These are phyloP conservation scores for Panaeolus cyanescens DNA, from an alignment of 768 basidiomycete genomes.

Conservation along the genomic window DNA sequence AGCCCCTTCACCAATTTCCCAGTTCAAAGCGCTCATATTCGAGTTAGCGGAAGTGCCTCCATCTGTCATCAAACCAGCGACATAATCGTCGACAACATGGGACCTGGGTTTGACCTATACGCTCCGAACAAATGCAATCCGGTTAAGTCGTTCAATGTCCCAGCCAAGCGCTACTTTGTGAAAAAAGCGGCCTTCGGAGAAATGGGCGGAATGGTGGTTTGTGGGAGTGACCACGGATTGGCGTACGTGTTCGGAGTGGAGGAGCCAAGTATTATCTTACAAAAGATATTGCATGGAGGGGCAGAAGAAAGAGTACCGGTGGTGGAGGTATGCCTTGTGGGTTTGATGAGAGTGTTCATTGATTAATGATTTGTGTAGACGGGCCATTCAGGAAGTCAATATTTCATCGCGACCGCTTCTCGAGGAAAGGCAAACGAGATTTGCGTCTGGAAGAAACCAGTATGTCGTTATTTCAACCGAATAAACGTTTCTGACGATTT, in stretches of 20 bases:
- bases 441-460: no score
- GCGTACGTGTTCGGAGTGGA: background rate
- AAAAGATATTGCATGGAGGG: background rate
- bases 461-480: no score
- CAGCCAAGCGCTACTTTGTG: background rate
- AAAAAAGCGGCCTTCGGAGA: constrained; percentile 1
- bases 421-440: no score
- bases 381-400: no score
- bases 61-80: background rate
- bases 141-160: background rate
- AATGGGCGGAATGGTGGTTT: background rate
- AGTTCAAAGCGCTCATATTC: background rate
- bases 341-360: no score
- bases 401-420: no score
- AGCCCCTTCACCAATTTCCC: background rate
- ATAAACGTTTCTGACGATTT: no score
- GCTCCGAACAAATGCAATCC: background rate
- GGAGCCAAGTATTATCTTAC: background rate
- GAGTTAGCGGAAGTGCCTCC: background rate
- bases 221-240: background rate
- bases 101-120: background rate
- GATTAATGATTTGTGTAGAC: no score
- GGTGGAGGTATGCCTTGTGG: background rate
- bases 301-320: background rate
- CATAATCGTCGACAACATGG: background rate